Evolutionary conservation across 345 rosid genomes (phyloP).

Genomic region (Citrus medica): DNA sequence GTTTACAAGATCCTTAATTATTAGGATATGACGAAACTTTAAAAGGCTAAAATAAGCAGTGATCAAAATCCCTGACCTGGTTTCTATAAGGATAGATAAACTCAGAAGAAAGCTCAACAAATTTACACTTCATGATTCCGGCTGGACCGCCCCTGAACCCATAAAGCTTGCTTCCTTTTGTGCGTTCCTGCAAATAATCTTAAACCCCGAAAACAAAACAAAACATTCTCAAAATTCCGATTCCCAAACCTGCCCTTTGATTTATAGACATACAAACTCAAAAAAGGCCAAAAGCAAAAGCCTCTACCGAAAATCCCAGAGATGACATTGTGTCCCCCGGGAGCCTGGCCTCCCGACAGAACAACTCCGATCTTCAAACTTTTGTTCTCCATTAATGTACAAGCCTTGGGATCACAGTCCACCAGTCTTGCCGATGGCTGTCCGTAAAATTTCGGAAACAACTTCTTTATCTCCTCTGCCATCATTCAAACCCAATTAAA

Average conservation of each 20-base stretch:
- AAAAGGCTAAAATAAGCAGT: neutral
- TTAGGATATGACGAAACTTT: too few species aligned
- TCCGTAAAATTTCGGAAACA: slow-evolving; percentile 35
- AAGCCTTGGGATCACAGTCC: slow-evolving; percentile 6
- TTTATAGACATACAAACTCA: neutral
- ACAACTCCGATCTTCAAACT: slow-evolving; percentile 40
- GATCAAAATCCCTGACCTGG: slow-evolving; percentile 16
- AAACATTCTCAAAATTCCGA: neutral
- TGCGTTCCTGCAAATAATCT: slow-evolving; percentile 28
- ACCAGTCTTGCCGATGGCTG: slow-evolving; percentile 34
- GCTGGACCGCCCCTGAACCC: slow-evolving; percentile 26
- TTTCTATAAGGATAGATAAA: slow-evolving; percentile 17
- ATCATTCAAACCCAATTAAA: neutral
- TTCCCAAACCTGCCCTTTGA: too few species aligned
- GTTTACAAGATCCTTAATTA: neutral
- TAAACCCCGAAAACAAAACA: neutral
- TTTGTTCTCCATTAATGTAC: slow-evolving; percentile 7
- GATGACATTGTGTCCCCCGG: slow-evolving; percentile 49
- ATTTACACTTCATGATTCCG: slow-evolving; percentile 25
- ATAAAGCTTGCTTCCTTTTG: slow-evolving; percentile 19
- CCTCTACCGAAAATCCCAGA: slow-evolving; percentile 39
- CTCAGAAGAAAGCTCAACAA: slow-evolving; percentile 18
- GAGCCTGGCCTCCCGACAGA: slow-evolving; percentile 45
- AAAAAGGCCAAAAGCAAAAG: neutral
- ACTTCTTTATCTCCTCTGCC: slow-evolving; percentile 37